phyloP scores from a whole-genome alignment of 768 basidiomycete genomes.

The Leccinum imitatum region DNA sequence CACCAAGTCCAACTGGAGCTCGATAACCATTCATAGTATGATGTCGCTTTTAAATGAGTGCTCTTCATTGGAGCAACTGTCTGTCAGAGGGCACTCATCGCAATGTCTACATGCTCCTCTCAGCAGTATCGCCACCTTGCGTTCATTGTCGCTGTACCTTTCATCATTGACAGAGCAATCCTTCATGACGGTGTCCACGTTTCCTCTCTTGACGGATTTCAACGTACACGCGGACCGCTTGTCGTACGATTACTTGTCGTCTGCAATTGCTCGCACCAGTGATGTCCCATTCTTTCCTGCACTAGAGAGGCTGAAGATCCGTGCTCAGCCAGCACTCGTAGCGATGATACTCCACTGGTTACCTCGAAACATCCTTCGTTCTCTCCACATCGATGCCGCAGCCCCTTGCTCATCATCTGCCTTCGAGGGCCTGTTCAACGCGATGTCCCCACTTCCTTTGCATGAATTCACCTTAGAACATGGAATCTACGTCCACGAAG shows the following conservation, averaged over 20 bases:
- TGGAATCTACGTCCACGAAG: conserved; percentile 24
- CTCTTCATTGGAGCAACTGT: conserved; percentile 34
- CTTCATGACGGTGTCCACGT: conserved; percentile 36
- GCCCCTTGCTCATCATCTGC: conserved; percentile 24
- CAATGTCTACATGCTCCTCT: conserved; percentile 32
- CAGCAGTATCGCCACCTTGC: conserved; percentile 33
- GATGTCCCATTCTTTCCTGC: conserved; percentile 32
- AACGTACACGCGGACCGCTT: conserved; percentile 46
- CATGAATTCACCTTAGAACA: conserved; percentile 44
- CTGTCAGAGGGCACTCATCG: conserved; percentile 40
- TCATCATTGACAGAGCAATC: conserved; percentile 40
- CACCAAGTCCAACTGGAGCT: conserved; percentile 27
- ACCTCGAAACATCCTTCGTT: conserved; percentile 32
- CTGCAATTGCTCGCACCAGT: conserved; percentile 1
- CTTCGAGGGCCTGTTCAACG: conserved; percentile 38
- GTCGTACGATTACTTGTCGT: conserved; percentile 22
- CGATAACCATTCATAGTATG: conserved; percentile 16
- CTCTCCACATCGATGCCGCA: conserved; percentile 41
- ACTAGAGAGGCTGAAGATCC: conserved; percentile 41
- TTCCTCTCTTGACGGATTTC: conserved; percentile 40
- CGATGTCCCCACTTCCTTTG: conserved; percentile 35
- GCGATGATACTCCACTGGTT: conserved; percentile 37
- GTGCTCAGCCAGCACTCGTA: conserved; percentile 35
- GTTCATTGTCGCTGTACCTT: conserved; percentile 39
- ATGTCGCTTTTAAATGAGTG: conserved; percentile 29